phyloP scores from a whole-genome alignment of 73 alveolate genomes.

The Durusdinium trenchii region DNA sequence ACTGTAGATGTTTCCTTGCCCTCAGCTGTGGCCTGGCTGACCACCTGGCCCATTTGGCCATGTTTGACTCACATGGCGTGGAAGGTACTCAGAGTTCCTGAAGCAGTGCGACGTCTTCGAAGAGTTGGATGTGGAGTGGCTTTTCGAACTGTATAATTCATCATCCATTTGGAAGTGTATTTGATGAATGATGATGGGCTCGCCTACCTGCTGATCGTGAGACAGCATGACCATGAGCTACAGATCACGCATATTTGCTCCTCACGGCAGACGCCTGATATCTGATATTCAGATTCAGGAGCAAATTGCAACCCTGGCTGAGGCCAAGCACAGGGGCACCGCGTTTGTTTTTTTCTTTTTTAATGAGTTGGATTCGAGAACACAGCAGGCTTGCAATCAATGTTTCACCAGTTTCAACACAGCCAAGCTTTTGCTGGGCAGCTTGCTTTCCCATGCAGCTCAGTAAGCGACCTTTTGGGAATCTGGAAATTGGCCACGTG shows the following conservation, averaged over 20 bases:
- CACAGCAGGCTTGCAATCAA: not conserved
- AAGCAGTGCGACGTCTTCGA: slow-evolving; percentile 79
- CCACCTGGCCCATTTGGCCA: no score
- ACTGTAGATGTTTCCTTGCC: no score
- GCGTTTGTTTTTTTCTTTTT: no score
- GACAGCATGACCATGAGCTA: not conserved
- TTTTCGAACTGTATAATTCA: not conserved
- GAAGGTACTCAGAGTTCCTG: slow-evolving; percentile 86
- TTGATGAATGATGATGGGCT: not conserved
- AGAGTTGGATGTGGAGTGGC: slow-evolving; percentile 91
- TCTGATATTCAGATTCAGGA: slow-evolving; percentile 44
- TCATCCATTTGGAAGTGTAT: not conserved
- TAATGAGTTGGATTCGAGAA: not conserved
- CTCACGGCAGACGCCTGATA: no score
- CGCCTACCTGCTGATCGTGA: not conserved
- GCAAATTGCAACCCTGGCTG: slow-evolving; percentile 87
- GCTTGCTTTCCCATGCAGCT: not conserved
- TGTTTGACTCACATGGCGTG: not conserved
- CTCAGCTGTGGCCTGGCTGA: no score
- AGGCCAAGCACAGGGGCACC: slow-evolving; percentile 11
- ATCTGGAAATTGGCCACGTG: not conserved
- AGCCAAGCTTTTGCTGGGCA: no score
- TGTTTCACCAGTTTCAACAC: no score
- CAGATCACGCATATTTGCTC: not conserved
- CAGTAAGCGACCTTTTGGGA: not conserved